These are phyloP conservation scores for Triticum urartu DNA, from an alignment of 176 grass and related monocot genomes.

Conservation along the genomic window DNA sequence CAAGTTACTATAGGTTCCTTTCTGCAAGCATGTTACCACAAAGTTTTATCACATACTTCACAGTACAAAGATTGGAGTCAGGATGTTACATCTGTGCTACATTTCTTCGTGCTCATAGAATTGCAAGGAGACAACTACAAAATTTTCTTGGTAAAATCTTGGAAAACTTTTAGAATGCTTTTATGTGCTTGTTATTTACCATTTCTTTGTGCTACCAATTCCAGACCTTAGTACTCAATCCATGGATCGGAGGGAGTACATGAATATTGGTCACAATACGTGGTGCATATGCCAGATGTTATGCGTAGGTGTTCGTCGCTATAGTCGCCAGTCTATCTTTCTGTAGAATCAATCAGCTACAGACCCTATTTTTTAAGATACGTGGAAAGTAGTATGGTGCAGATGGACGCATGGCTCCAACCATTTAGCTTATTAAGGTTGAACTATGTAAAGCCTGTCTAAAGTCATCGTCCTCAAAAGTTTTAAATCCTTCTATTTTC, in stretches of 20 bases:
- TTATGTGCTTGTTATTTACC: slow-evolving; percentile 22
- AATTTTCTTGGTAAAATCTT: slow-evolving; percentile 88
- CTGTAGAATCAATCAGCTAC: neutral
- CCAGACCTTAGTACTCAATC: neutral
- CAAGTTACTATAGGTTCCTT: slow-evolving; percentile 62
- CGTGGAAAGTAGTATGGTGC: neutral
- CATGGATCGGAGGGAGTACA: neutral
- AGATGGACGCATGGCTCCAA: neutral
- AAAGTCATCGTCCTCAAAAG: neutral
- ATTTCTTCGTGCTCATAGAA: slow-evolving; percentile 88
- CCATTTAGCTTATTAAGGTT: neutral
- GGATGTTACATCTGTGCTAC: slow-evolving; percentile 84
- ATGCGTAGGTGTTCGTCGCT: neutral
- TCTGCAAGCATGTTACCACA: slow-evolving; percentile 64
- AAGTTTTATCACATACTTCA: slow-evolving; percentile 79
- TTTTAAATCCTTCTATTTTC: neutral
- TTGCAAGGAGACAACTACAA: slow-evolving; percentile 68
- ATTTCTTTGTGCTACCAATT: slow-evolving; percentile 11
- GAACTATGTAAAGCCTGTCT: neutral
- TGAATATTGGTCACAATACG: neutral
- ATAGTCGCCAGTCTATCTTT: neutral
- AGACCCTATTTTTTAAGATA: no score
- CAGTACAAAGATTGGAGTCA: slow-evolving; percentile 77
- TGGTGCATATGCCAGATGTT: slow-evolving; percentile 1
- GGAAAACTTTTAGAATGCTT: neutral